Base-by-base conservation (phyloP, 179 eudicot genomes). In the Carnegiea gigantea region DNA sequence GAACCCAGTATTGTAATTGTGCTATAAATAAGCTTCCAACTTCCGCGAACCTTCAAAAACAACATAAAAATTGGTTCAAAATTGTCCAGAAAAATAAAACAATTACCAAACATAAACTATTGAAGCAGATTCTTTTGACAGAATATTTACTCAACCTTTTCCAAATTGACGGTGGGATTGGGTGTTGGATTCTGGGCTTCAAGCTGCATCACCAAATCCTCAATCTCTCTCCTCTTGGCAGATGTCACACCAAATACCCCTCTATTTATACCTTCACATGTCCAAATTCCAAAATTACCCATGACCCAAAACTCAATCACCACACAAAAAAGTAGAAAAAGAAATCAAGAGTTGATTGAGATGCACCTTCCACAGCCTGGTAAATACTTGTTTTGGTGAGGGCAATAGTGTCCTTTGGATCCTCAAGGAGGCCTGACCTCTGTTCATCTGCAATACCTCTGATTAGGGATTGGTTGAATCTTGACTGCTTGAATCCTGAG, bases 1-100 rank as follows among this genome's bases (percentile, higher is more conserved):
- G 97, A 79, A 40, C 98, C 98, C 82, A 93, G 79, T 72, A 95
- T 92, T 33, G 93, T 93, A 80, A 92, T 95, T 76, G 98, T 92
- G 84, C 98, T 92, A 70, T 95, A 95, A 43, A 92, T 82, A 74
- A 95, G 92, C 87, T 89, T 95, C 98, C 98, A 95, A 59, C 89
- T 80, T 89, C 98, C 98, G 87, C 85, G 87, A 59, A 92, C 92
- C 98, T 86, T 81, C 82, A 80, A 85, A 75, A 87, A 33, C 73
- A 44, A 82, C 62, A 80, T 36, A 72, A 36, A 33, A 77, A 53
- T 70, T 70, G 44, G 20, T 11, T 13, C 7, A 53, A 28, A 18
- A 33, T 24, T 9, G 26, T 17, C n/a, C 17, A 9, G 43, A 70
- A 6, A 72, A 26, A 9, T 9, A 71, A 40, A 14, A n/a, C 72